These are phyloP conservation scores for Teratosphaeria destructans DNA, from an alignment of 2,329 filamentous ascomycete genomes.

Conservation along the genomic window DNA sequence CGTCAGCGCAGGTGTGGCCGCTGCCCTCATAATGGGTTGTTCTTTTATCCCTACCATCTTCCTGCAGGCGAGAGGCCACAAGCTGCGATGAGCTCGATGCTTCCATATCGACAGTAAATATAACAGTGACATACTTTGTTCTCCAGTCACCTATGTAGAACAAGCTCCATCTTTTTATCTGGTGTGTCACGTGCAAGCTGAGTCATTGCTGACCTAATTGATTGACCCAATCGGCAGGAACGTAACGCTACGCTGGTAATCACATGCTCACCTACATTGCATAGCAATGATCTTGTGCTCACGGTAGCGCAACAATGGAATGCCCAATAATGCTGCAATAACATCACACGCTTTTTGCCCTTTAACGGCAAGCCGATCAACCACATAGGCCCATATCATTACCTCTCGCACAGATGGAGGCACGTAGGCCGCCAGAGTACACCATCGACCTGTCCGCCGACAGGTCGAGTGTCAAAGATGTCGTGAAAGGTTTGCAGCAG, in stretches of 20 bases:
- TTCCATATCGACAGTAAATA: not conserved
- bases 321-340: not conserved
- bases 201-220: not conserved
- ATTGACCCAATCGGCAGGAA: not conserved
- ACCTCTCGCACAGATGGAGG: slow-evolving; percentile 42
- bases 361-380: not conserved
- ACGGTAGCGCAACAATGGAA: not conserved
- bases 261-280: not conserved
- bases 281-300: not conserved
- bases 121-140: not conserved
- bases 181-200: not conserved
- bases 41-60: slow-evolving; percentile 10
- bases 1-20: slow-evolving; percentile 26
- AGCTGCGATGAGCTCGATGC: not conserved
- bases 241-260: not conserved
- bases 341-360: not conserved
- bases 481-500: slow-evolving; percentile 60
- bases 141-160: too few relatives aligned
- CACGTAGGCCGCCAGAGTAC: slow-evolving; percentile 68
- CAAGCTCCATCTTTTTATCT: too few relatives aligned
- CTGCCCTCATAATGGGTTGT: slow-evolving; percentile 16
- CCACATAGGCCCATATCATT: not conserved
- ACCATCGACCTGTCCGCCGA: slow-evolving; percentile 91
- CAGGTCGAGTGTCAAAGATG: slow-evolving; percentile 77
- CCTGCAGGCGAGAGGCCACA: slow-evolving; percentile 6